These are phyloP conservation scores for Backusella mclennaniae DNA, from an alignment of 192 early-diverging fungal genomes.

Conservation along the genomic window DNA sequence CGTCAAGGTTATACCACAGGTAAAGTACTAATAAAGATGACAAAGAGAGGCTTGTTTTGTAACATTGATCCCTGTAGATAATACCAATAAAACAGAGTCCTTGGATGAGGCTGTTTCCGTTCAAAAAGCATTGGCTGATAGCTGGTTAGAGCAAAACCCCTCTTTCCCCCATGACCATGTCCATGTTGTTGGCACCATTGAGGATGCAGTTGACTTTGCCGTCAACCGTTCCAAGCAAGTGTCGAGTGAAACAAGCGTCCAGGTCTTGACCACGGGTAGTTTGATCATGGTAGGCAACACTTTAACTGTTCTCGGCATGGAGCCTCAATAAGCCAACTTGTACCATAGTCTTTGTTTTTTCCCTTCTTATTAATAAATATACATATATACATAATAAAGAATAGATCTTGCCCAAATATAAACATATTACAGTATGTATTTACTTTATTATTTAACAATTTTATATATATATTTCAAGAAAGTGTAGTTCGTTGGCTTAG, in stretches of 20 bases:
- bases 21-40: background rate
- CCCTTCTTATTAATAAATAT: too few species aligned
- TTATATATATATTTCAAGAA: background rate
- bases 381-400: too few species aligned
- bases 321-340: slow-evolving; percentile 18
- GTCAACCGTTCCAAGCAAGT: slow-evolving; percentile 3
- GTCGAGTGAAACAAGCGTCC: slow-evolving; percentile 20
- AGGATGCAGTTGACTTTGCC: slow-evolving; percentile 64
- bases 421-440: too few species aligned
- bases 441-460: background rate
- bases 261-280: slow-evolving; percentile 90
- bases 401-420: too few species aligned
- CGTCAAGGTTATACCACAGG: slow-evolving; percentile 35
- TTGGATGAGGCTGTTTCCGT: slow-evolving; percentile 55
- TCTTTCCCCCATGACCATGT: slow-evolving; percentile 14
- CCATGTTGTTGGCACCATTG: slow-evolving; percentile 55
- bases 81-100: slow-evolving; percentile 66
- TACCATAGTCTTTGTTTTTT: background rate
- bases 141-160: slow-evolving; percentile 51
- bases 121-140: slow-evolving; percentile 60
- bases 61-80: slow-evolving; percentile 42
- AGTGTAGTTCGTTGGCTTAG: slow-evolving; percentile 6
- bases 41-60: too few species aligned
- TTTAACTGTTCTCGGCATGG: slow-evolving; percentile 66
- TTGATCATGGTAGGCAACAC: slow-evolving; percentile 88